These are phyloP conservation scores for Aspergillus brasiliensis DNA, from an alignment of 2,329 filamentous ascomycete genomes.

Conservation along the genomic window DNA sequence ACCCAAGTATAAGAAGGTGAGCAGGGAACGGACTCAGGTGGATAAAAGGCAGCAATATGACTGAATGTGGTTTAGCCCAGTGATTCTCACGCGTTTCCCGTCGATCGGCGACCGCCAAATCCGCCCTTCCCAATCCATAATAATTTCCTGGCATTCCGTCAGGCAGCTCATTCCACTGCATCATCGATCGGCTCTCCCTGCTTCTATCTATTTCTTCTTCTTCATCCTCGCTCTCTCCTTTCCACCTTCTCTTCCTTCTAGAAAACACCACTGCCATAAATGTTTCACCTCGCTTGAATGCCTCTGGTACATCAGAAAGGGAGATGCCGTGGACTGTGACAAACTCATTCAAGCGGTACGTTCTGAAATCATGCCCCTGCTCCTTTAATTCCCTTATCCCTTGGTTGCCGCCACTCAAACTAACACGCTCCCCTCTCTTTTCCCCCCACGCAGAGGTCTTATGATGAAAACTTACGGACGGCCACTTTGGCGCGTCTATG, in stretches of 20 bases:
- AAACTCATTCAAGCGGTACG: constrained; percentile 54
- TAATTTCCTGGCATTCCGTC: constrained; percentile 9
- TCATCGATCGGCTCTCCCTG: constrained; percentile 14
- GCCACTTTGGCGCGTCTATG: constrained; percentile 50
- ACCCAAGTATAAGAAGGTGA: too few species aligned
- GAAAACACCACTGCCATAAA: constrained; percentile 6
- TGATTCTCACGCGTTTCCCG: constrained; percentile 26
- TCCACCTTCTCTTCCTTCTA: background rate
- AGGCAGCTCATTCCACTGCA: constrained; percentile 8
- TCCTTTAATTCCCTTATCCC: constrained; percentile 5
- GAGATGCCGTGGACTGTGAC: constrained; percentile 54
- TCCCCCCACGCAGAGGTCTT: constrained; percentile 42
- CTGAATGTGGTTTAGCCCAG: constrained; percentile 31
- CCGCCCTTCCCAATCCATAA: constrained; percentile 18
- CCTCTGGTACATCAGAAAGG: constrained; percentile 23
- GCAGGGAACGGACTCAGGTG: too few species aligned
- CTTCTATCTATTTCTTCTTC: constrained; percentile 2
- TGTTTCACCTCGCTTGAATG: constrained; percentile 18
- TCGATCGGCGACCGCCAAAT: constrained; percentile 26
- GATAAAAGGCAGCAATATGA: constrained; percentile 27
- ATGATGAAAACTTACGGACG: constrained; percentile 55
- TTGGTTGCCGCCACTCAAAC: constrained; percentile 3
- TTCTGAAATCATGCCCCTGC: constrained; percentile 5
- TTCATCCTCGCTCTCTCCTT: background rate
- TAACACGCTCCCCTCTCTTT: constrained; percentile 4